Evolutionary conservation across 2,329 filamentous ascomycete genomes (phyloP).

Genomic region (Alternaria metachromatica): DNA sequence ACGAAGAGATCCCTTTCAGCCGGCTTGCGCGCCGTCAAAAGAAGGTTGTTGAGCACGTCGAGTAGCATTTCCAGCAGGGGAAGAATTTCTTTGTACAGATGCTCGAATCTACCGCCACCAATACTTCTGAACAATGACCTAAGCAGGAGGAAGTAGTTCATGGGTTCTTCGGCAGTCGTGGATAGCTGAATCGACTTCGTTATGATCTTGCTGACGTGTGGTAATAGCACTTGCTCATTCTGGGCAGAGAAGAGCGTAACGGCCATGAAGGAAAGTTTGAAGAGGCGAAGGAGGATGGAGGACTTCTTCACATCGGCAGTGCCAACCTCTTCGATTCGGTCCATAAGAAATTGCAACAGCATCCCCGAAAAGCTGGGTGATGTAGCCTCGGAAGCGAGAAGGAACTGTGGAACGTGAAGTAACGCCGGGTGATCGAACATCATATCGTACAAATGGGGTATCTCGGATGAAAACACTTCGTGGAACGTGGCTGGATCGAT

Average conservation of each 20-base stretch:
- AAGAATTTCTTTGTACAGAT: slow-evolving; percentile 96
- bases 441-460: slow-evolving; percentile 94
- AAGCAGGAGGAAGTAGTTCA: slow-evolving; percentile 96
- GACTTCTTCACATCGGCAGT: slow-evolving; percentile 91
- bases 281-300: slow-evolving; percentile 88
- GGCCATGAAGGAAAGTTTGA: slow-evolving; percentile 99
- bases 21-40: slow-evolving; percentile 88
- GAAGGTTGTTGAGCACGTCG: slow-evolving; percentile 93
- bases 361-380: slow-evolving; percentile 98
- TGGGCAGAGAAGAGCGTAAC: slow-evolving; percentile 93
- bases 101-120: slow-evolving; percentile 94
- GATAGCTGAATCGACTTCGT: slow-evolving; percentile 97
- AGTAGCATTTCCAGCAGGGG: slow-evolving; percentile 96
- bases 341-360: slow-evolving; percentile 97
- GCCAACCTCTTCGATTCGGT: slow-evolving; percentile 92
- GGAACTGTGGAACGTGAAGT: slow-evolving; percentile 95
- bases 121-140: slow-evolving; percentile 95
- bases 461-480: slow-evolving; percentile 97
- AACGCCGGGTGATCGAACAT: slow-evolving; percentile 96
- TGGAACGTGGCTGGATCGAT: slow-evolving; percentile 98
- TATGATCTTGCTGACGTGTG: slow-evolving; percentile 96
- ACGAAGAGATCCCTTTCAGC: slow-evolving; percentile 95
- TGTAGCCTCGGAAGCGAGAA: slow-evolving; percentile 97
- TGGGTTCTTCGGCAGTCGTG: slow-evolving; percentile 93
- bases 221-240: slow-evolving; percentile 93